These are phyloP conservation scores for Pseudopithomyces maydicus DNA, from an alignment of 2,329 filamentous ascomycete genomes.

Conservation along the genomic window DNA sequence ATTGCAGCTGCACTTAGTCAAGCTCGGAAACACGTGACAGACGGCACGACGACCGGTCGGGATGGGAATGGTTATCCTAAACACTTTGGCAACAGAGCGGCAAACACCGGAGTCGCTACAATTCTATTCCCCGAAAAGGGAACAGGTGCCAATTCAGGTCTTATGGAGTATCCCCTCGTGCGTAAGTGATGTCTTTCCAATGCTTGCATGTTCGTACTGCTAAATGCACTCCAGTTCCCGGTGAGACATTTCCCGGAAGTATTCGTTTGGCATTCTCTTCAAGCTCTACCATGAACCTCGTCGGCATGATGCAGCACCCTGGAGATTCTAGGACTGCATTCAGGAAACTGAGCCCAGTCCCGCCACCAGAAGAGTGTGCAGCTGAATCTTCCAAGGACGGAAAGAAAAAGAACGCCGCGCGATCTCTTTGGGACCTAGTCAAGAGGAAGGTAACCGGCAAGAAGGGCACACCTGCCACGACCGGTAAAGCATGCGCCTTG, in stretches of 20 bases:
- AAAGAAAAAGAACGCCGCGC: neutral
- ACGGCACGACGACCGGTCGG: neutral
- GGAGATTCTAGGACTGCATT: neutral
- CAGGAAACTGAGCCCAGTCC: neutral
- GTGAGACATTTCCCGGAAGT: neutral
- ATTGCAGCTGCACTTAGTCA: neutral
- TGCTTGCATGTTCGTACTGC: neutral
- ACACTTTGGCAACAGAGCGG: neutral
- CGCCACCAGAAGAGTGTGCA: neutral
- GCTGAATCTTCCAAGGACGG: neutral
- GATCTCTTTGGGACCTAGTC: neutral
- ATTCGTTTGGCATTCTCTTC: neutral
- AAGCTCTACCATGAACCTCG: neutral
- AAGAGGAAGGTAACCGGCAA: neutral
- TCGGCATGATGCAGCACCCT: neutral
- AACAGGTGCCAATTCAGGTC: neutral
- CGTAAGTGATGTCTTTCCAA: neutral
- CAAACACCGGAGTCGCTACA: neutral
- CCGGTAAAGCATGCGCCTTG: neutral
- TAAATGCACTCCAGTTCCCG: neutral
- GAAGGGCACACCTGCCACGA: neutral
- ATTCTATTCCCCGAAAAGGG: neutral
- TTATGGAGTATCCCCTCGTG: neutral
- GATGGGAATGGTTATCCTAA: neutral
- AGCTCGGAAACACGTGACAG: neutral